These are phyloP conservation scores for Cymbopogon citratus DNA, from an alignment of 176 grass and related monocot genomes.

Conservation along the genomic window DNA sequence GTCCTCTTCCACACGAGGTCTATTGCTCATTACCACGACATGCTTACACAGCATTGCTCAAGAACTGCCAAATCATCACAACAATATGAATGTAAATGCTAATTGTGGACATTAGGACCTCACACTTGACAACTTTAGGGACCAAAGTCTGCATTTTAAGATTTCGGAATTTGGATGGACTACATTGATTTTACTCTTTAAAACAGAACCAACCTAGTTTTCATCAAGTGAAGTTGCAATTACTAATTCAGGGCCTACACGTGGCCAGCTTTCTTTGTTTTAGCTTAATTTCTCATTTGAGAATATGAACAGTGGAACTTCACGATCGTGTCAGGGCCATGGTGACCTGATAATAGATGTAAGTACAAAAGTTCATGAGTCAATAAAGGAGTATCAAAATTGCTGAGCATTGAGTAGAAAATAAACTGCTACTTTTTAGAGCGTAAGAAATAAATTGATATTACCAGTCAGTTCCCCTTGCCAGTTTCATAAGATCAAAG, in stretches of 20 bases:
- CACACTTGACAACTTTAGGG: background rate
- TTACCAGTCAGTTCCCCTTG: background rate
- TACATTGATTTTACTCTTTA: background rate
- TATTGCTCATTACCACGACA: background rate
- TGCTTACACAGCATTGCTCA: background rate
- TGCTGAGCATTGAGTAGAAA: background rate
- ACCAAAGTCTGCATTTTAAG: no score
- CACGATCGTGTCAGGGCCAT: background rate
- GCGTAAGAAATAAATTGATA: background rate
- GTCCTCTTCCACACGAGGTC: background rate
- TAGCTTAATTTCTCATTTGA: background rate
- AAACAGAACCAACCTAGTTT: background rate
- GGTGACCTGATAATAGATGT: background rate
- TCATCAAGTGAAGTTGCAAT: background rate
- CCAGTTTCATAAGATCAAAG: background rate
- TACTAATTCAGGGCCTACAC: background rate
- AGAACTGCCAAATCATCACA: background rate
- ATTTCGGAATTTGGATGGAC: background rate
- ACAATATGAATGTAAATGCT: background rate
- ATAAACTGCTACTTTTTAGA: background rate
- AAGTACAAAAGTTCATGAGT: background rate
- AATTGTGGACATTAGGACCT: background rate
- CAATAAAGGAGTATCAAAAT: background rate
- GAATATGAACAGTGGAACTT: background rate
- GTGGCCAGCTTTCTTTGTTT: background rate